A percentile compares a stretch with the other conserved stretches of the same genome.
These are phyloP conservation scores for Styphnolobium japonicum DNA, from an alignment of 306 rosid species.

Conservation along the genomic window DNA sequence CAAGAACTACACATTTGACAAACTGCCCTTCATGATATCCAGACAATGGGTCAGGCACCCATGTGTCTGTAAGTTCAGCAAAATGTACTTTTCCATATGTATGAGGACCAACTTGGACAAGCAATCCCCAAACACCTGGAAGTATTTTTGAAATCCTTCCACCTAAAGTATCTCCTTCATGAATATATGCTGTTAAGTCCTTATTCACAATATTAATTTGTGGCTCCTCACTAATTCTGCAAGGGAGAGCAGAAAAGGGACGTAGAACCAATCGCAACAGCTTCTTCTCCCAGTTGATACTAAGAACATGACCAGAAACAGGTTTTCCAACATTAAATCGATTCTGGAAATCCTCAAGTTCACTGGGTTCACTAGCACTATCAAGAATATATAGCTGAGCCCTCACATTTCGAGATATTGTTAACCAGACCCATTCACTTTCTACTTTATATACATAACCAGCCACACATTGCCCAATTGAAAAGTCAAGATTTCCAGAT, in stretches of 20 bases:
- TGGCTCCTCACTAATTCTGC: constrained; percentile 29
- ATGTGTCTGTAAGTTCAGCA: constrained; percentile 64
- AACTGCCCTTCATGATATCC: constrained; percentile 84
- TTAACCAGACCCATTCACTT: constrained; percentile 80
- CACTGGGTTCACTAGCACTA: constrained; percentile 73
- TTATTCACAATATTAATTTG: constrained; percentile 25
- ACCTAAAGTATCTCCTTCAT: constrained; percentile 66
- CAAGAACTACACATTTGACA: constrained; percentile 79
- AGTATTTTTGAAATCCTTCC: constrained; percentile 74
- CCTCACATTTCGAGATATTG: constrained; percentile 60
- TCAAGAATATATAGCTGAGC: constrained; percentile 83
- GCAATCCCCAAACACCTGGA: constrained; percentile 85
- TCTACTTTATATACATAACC: constrained; percentile 84
- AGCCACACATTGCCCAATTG: constrained; percentile 56
- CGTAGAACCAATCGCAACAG: constrained; percentile 54
- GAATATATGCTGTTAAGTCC: constrained; percentile 44
- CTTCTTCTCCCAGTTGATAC: constrained; percentile 59
- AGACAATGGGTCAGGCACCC: constrained; percentile 73
- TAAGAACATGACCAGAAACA: constrained; percentile 61
- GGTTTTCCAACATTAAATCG: constrained; percentile 61
- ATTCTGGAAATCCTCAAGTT: constrained; percentile 62
- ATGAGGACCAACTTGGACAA: constrained; percentile 73
- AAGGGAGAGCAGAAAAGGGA: constrained; percentile 33
- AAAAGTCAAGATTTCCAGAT: constrained; percentile 43
- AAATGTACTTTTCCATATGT: constrained; percentile 78